Evolutionary conservation across 2,329 filamentous ascomycete genomes (phyloP), one percentile per base, ranked within the genome.

Genomic region (Endothia cerciana): DNA sequence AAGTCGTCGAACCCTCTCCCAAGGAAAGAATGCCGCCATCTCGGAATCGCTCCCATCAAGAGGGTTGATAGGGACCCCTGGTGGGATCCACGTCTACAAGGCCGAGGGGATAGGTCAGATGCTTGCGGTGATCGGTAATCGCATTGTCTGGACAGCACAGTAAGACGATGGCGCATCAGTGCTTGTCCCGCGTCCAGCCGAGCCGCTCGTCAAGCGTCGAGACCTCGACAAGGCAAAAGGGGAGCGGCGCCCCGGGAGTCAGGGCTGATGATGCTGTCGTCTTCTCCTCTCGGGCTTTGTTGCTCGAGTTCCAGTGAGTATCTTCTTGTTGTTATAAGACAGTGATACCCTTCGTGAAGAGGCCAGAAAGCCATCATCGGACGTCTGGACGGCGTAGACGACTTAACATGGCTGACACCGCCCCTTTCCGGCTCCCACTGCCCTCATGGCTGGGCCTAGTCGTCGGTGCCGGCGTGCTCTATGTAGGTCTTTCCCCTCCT

Each of bases 391-490:
- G 1, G 36, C 11, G 1, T 15, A 45, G n/a, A 4, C 25, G 22
- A 53, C 25, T 15, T 64, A 66, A 36, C 43, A 65, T 66, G 63
- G 64, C 60, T 57, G 15, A 66, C 56, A 77, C 76, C 75, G 69
- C 69, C 56, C 51, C 76, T 49, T 67, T 74, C 63, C 47, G 74
- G 40, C 71, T 72, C 67, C 80, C 81, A 62, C 61, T 82, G 56
- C 74, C 75, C 70, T 69, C 78, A 60, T 83, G 80, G 76, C 71
- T 82, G 58, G 78, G 75, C 56, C 49, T 80, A 30, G 60, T 80
- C 43, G 73, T 75, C 22, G 74, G 74, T 25, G 76, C 73, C 51
- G 76, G 73, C 19, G 62, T 75, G 8, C 53, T 81, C 63, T 84
- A 82, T 67, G 82, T 84, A 72, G 74, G 81, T 77, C 25, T 5